Base-by-base conservation (phyloP, 2,329 filamentous ascomycete genomes). In the Exophiala dermatitidis region DNA sequence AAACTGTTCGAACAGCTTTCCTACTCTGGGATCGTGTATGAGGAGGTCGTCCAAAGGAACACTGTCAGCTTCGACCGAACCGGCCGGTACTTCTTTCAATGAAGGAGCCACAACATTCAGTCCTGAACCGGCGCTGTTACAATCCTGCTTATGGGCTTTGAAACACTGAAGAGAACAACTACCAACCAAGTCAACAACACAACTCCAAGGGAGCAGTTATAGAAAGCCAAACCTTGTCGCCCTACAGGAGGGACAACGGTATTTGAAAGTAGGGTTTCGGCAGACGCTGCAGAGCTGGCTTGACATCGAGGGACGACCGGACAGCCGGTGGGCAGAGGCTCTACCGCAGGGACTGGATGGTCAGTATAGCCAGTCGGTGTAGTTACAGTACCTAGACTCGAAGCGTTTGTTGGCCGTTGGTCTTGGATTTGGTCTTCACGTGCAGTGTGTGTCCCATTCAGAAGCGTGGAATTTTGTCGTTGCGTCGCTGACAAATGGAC, bases 141-240 rank as follows among this genome's bases (percentile, higher is more conserved):
- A 41, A 1, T 5, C 38, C 4, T 12, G 2, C 60, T 74, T 73
- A 60, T 75, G 73, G 3, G 67, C 64, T 50, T 74, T 69, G 36
- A 71, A 71, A 60, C 74, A 76, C 32, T 62, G 65, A 36, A 76
- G 67, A 6, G 73, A 76, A 52, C 74, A 76, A 58, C 73, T 75
- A 57, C 28, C 48, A 46, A 43, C 45, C 48, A 36, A 37, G 30
- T 49, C 44, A 54, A 53, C 52, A 36, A 47, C 29, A 44, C 19
- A 49, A 32, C 5, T 43, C 30, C 5, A 51, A 5, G 28, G 9
- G 3, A 50, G 26, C 36, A 41, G 48, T 12, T 26, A 10, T 28
- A 19, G 19, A 42, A 46, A 37, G 32, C 50, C 63, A 46, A 59
- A 67, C 66, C 67, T 68, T 46, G 60, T 58, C 28, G 59, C 40